phyloP scores from a whole-genome alignment of 2,329 filamentous ascomycete genomes.

The Neocatenulostroma microsporum region DNA sequence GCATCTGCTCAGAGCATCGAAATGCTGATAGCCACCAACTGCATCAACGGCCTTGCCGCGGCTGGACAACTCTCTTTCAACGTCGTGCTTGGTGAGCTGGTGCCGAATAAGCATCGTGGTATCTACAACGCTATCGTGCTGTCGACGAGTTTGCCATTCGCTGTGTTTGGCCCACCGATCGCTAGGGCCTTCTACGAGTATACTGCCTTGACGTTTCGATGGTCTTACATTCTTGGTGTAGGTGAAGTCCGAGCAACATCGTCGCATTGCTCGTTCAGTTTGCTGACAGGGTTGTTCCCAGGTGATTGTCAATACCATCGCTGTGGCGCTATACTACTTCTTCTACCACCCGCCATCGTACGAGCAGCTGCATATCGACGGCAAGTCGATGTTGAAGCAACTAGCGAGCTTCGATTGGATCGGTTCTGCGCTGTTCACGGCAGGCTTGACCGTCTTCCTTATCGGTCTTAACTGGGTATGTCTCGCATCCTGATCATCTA shows the following conservation, averaged over 20 bases:
- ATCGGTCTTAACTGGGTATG: slow-evolving; percentile 15
- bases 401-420: slow-evolving; percentile 13
- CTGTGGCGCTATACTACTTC: slow-evolving; percentile 12
- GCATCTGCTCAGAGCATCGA: slow-evolving; percentile 11
- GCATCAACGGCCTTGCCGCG: slow-evolving; percentile 14
- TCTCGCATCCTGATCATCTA: too few relatives aligned
- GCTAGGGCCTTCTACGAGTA: slow-evolving; percentile 13
- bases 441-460: slow-evolving; percentile 13
- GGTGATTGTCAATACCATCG: slow-evolving; percentile 13
- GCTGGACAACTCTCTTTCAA: slow-evolving; percentile 14
- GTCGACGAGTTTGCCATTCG: slow-evolving; percentile 12
- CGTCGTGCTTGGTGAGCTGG: slow-evolving; percentile 14
- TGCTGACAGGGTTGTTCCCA: neutral
- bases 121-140: slow-evolving; percentile 13
- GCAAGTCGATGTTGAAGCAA: slow-evolving; percentile 10
- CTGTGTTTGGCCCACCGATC: slow-evolving; percentile 14
- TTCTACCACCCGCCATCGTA: slow-evolving; percentile 16
- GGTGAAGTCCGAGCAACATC: too few relatives aligned
- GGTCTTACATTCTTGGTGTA: slow-evolving; percentile 11
- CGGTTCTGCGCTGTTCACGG: slow-evolving; percentile 13
- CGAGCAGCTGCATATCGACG: slow-evolving; percentile 11
- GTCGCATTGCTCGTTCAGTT: too few relatives aligned
- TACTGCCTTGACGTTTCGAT: slow-evolving; percentile 10
- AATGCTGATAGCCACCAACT: slow-evolving; percentile 14
- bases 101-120: slow-evolving; percentile 12